phyloP scores from a whole-genome alignment of 495 filamentous ascomycete species.

The Pseudomonodictys pantanalensis region DNA sequence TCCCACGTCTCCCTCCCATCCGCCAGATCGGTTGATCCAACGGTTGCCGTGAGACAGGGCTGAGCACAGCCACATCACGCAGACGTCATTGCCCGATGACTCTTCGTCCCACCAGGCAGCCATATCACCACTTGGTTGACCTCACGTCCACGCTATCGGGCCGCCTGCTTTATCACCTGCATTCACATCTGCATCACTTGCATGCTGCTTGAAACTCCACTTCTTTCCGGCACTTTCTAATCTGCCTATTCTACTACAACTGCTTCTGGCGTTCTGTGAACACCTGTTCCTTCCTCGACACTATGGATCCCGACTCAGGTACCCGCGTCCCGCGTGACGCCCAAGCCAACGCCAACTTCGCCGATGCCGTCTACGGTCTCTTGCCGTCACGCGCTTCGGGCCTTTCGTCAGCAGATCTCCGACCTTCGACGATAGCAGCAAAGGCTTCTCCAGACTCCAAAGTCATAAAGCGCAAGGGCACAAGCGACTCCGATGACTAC shows the following conservation, averaged over 20 bases:
- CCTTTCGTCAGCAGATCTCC: background rate
- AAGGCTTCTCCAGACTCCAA: background rate
- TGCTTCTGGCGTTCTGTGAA: background rate
- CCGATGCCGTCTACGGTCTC: slow-evolving; percentile 1
- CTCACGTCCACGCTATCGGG: background rate
- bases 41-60: too few species aligned
- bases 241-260: background rate
- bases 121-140: background rate
- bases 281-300: slow-evolving; percentile 2
- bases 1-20: too few species aligned
- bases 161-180: background rate
- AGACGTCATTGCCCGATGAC: background rate
- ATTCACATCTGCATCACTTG: background rate
- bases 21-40: background rate
- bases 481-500: background rate
- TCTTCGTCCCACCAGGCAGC: background rate
- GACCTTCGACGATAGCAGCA: too few species aligned
- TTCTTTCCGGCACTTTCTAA: background rate
- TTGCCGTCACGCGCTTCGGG: background rate
- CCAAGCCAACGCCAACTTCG: background rate
- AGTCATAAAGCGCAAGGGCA: background rate
- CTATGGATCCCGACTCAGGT: background rate
- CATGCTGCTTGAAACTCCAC: background rate
- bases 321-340: slow-evolving; percentile 12
- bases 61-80: background rate